Base-by-base conservation (phyloP, 371 early-diverging fungal genomes). In the Nematocida parisii region DNA sequence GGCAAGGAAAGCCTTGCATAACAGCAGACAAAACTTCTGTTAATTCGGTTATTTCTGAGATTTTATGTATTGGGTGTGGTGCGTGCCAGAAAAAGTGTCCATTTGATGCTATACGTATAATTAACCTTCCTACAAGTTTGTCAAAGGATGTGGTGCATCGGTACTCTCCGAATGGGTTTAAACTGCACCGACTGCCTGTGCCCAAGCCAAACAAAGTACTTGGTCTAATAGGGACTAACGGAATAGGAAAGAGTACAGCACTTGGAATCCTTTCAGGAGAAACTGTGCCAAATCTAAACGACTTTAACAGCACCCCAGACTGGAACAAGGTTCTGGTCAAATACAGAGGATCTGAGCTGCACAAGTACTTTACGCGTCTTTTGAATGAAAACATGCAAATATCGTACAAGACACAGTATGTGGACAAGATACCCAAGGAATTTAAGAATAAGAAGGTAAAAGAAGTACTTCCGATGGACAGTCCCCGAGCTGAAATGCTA, bases 21-120 rank as follows among this genome's bases (percentile, higher is more conserved):
- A 60, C 71, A 18, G 82, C 71, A 39, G 62, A 72, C 42, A 86
- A 87, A 55, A 81, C 61, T 82, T 88, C 94, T 93, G 72, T 90
- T 93, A 61, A 90, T 89, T 45, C 83, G 11, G 27, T 44, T 85
- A 94, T 98, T 74, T 93, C 94, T 44, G 99, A 98, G 89, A 91
- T 91, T 62, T 89, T 98, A 42, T 98, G 99, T 89, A 97, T 98
- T 86, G 99, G 98, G 85, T 98, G 99, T 87, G 94, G 95, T 90
- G 96, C 97, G 82, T 98, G 99, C 87, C 92, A 91, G 81, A 97
- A 97, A 87, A 94, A 94, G 87, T 98, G 99, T 88, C 99, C 99
- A 45, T 97, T 98, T 86, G 93, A 91, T 40, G 99, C 99, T 45
- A 97, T 98, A 85, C 89, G 90, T 68, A 95, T 98, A 83, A 93